Base-by-base conservation (phyloP, 768 basidiomycete genomes). In the Suillus ampliporus region DNA sequence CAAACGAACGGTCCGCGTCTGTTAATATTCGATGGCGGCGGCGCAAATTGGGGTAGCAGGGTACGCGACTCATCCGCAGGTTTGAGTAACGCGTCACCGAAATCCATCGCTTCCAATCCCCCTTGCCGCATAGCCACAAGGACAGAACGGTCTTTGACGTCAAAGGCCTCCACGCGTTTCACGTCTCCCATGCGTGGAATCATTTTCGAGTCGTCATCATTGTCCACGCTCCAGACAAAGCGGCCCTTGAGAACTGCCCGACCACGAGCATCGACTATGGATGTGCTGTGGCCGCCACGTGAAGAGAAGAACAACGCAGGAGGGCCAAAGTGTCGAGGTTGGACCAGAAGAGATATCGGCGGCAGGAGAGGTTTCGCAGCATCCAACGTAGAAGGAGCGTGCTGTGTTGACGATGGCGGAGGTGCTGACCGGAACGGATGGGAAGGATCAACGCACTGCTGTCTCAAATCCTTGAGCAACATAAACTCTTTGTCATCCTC, bases 101-200 rank as follows among this genome's bases (percentile, higher is more conserved):
- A 79, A 68, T 94, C 90, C 35, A 93, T 87, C 1, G 84, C 92
- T 69, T 95, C 93, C 41, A 95, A 74, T 3, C 94, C 93, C 37
- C 92, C 92, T 73, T 92, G 92, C 23, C 93, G 88, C 86, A 95
- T 85, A 17, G 93, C 93, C 38, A 95, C 88, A 5, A 95, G 80
- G 11, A 95, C 85, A 6, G 93, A 87, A 21, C 90, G 85, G 65
- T 90, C 85, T 52, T 84, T 79, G 44, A 92, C 82, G 70, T 94
- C 92, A 61, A 95, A 90, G 3, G 92, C 89, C 74, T 95, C 93
- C 26, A 95, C 69, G 11, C 90, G 88, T 74, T 90, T 92, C 44
- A 95, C 83, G 68, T 95, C 93, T 17, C 93, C 93, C 80, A 95
- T 86, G 58, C 85, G 84, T 2, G 69, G 41, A 34, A 70, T 57